phyloP scores from a whole-genome alignment of 345 rosid genomes.

The Aquilaria yunnanensis region DNA sequence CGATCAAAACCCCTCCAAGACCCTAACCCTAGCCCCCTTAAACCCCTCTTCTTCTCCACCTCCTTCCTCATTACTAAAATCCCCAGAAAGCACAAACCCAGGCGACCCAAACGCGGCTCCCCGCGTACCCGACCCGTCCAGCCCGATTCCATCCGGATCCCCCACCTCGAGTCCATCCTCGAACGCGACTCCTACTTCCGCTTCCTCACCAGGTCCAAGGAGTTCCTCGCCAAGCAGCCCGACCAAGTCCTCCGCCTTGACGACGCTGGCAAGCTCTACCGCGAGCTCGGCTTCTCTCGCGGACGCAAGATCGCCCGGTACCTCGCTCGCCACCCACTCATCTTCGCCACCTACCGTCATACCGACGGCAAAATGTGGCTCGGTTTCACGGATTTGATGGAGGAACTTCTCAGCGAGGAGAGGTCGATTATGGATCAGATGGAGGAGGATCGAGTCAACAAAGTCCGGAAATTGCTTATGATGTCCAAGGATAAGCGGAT shows the following conservation, averaged over 20 bases:
- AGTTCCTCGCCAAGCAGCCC: slow-evolving; percentile 61
- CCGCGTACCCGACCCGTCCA: slow-evolving; percentile 63
- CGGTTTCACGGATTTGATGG: slow-evolving; percentile 71
- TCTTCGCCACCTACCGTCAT: slow-evolving; percentile 61
- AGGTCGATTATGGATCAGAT: slow-evolving; percentile 37
- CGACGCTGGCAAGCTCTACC: slow-evolving; percentile 80
- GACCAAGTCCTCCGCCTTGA: slow-evolving; percentile 61
- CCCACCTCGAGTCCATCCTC: slow-evolving; percentile 52
- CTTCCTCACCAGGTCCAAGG: slow-evolving; percentile 55
- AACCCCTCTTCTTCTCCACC: slow-evolving; percentile 42
- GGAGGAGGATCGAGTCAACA: slow-evolving; percentile 59
- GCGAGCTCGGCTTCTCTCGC: slow-evolving; percentile 84
- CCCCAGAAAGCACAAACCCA: slow-evolving; percentile 46
- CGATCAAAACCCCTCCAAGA: slow-evolving; percentile 20
- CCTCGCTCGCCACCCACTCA: slow-evolving; percentile 55
- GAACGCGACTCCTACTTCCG: slow-evolving; percentile 60
- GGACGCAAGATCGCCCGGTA: slow-evolving; percentile 69
- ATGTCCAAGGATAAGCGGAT: slow-evolving; percentile 69
- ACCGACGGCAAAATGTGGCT: slow-evolving; percentile 65
- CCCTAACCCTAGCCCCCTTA: slow-evolving; percentile 14
- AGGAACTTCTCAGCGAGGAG: slow-evolving; percentile 58
- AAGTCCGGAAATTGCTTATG: slow-evolving; percentile 67
- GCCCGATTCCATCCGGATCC: slow-evolving; percentile 35
- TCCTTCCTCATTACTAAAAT: slow-evolving; percentile 79
- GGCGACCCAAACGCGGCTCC: slow-evolving; percentile 51